Evolutionary conservation across 2,329 filamentous ascomycete genomes (phyloP).

Genomic region (Calonectria ilicicola): DNA sequence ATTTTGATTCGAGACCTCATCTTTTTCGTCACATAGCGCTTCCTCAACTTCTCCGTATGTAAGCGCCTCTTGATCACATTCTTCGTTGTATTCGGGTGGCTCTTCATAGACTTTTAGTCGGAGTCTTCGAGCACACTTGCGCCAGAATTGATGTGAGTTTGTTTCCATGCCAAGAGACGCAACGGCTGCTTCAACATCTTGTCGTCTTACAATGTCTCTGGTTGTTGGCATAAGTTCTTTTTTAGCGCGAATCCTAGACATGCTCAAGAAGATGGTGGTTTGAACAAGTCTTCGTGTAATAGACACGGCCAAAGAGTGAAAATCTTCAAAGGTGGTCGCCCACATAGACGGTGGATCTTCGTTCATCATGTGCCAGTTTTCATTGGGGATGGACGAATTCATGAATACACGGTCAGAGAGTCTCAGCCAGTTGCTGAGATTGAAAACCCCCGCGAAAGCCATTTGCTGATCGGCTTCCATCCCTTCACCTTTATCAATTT

Average conservation of each 20-base stretch:
- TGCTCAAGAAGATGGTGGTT: constrained; percentile 76
- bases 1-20: constrained; percentile 21
- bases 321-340: constrained; percentile 80
- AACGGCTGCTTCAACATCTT: constrained; percentile 63
- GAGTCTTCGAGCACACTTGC: constrained; percentile 60
- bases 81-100: constrained; percentile 36
- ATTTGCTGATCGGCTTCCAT: constrained; percentile 44
- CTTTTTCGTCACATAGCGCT: constrained; percentile 22
- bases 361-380: constrained; percentile 75
- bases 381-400: constrained; percentile 72
- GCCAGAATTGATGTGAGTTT: constrained; percentile 59
- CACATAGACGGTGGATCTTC: constrained; percentile 77
- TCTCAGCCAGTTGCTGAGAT: constrained; percentile 69
- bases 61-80: constrained; percentile 34
- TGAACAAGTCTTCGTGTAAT: constrained; percentile 79
- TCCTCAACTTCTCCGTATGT: constrained; percentile 35
- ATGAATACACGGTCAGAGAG: constrained; percentile 80
- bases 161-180: constrained; percentile 58
- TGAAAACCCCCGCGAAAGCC: constrained; percentile 68
- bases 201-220: constrained; percentile 50
- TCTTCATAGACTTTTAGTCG: constrained; percentile 60
- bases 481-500: constrained; percentile 41
- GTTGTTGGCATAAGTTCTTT: constrained; percentile 44
- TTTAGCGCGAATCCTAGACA: constrained; percentile 73
- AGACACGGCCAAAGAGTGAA: constrained; percentile 75